A percentile compares a stretch with the other conserved stretches of the same genome.
Conservation (phyloP, 306 rosid genomes). For the Lupinus albus region DNA sequence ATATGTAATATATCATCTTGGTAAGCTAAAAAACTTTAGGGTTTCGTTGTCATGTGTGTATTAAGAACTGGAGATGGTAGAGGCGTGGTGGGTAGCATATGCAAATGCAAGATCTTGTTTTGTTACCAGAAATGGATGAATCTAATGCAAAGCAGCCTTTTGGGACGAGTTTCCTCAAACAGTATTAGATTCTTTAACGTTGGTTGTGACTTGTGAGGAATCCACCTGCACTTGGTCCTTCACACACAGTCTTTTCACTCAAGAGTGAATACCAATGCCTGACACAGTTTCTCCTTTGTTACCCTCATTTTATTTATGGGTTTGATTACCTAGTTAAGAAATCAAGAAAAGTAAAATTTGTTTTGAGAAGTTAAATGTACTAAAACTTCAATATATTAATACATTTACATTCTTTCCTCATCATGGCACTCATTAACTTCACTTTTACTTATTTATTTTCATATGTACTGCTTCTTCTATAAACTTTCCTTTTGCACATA, state of each 20-base stretch:
- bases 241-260: slow-evolving; percentile 41
- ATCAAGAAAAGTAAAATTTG: no score
- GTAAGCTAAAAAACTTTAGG: slow-evolving; percentile 44
- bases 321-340: no score
- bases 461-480: no score
- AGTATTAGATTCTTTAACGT: slow-evolving; percentile 53
- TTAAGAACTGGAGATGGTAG: slow-evolving; percentile 29
- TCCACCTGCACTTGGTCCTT: slow-evolving; percentile 41
- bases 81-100: slow-evolving; percentile 47
- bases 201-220: slow-evolving; percentile 49
- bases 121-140: slow-evolving; percentile 54
- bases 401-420: no score
- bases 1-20: slow-evolving; percentile 38
- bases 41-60: not conserved
- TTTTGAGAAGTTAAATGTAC: no score
- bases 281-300: slow-evolving; percentile 8
- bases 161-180: slow-evolving; percentile 50
- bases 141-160: slow-evolving; percentile 53
- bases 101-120: slow-evolving; percentile 48
- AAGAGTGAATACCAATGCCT: not conserved
- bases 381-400: no score
- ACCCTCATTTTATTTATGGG: not conserved
- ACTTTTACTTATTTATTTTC: not conserved
- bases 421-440: no score
- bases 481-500: not conserved